A percentile compares a stretch with the other conserved stretches of the same genome.
Evolutionary conservation across 2,329 filamentous ascomycete species (phyloP).

Genomic region (Arthrobotrys iridis): DNA sequence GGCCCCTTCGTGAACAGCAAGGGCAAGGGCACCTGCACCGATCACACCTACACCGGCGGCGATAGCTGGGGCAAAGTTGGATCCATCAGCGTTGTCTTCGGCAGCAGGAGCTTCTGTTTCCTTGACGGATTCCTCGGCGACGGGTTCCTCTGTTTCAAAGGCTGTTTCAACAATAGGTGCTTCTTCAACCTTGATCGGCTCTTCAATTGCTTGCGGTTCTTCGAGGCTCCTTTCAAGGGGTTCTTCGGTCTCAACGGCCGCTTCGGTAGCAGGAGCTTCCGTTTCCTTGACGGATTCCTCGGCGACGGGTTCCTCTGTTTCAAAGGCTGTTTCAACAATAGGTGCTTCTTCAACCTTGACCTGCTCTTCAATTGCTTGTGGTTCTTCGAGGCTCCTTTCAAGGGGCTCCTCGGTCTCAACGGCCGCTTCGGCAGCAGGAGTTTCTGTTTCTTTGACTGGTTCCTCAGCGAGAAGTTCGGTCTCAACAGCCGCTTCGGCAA

Average conservation of each 20-base stretch:
- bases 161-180: not conserved
- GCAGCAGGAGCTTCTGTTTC: not conserved
- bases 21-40: constrained; percentile 26
- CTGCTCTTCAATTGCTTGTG: not conserved
- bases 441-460: not conserved
- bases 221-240: no score
- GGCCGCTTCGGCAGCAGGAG: constrained; percentile 7
- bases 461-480: not conserved
- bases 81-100: constrained; percentile 29
- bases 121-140: not conserved
- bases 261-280: not conserved
- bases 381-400: not conserved
- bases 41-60: constrained; percentile 29
- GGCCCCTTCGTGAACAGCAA: constrained; percentile 27
- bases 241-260: constrained; percentile 19
- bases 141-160: not conserved
- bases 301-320: not conserved
- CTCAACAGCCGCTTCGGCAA: constrained; percentile 12
- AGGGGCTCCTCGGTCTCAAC: no score
- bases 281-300: constrained; percentile 7
- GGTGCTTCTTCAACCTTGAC: not conserved
- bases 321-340: not conserved
- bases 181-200: not conserved
- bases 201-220: not conserved
- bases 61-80: constrained; percentile 11